Evolutionary conservation across 331 rosid species (phyloP).

Genomic region (Prunus yedoensis): DNA sequence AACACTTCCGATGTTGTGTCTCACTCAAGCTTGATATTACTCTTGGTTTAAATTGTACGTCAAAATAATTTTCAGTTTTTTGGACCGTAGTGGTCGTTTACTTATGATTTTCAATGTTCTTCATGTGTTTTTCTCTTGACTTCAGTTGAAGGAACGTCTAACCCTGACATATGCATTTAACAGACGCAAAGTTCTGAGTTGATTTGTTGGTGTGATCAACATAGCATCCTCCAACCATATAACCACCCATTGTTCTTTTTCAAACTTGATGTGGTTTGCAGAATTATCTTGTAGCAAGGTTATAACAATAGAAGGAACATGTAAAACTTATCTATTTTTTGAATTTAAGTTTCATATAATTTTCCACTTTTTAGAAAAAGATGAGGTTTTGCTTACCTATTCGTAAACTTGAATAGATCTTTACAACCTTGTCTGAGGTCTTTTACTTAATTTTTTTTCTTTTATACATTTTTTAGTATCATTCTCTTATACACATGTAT

Average conservation of each 20-base stretch:
- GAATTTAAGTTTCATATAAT: not conserved
- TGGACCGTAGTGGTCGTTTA: not conserved
- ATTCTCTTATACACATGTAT: not conserved
- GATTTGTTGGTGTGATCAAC: not conserved
- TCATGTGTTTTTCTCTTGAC: not conserved
- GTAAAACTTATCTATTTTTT: too few species aligned
- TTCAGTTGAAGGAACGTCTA: not conserved
- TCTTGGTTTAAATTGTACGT: not conserved
- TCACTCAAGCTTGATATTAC: not conserved
- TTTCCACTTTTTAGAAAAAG: not conserved
- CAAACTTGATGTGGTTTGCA: not conserved
- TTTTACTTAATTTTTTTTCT: not conserved
- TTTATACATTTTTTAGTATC: too few species aligned
- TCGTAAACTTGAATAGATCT: not conserved
- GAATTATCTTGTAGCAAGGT: not conserved
- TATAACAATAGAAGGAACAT: too few species aligned
- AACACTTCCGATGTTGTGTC: not conserved
- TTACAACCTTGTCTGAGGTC: not conserved
- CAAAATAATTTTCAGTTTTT: not conserved
- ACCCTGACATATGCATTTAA: too few species aligned
- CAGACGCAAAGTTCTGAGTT: too few species aligned
- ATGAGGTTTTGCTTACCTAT: not conserved
- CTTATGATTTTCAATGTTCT: not conserved
- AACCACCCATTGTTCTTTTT: too few species aligned
- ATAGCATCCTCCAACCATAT: not conserved